Conservation (phyloP, 2,329 filamentous ascomycete species). For the Colletotrichum kahawae region DNA sequence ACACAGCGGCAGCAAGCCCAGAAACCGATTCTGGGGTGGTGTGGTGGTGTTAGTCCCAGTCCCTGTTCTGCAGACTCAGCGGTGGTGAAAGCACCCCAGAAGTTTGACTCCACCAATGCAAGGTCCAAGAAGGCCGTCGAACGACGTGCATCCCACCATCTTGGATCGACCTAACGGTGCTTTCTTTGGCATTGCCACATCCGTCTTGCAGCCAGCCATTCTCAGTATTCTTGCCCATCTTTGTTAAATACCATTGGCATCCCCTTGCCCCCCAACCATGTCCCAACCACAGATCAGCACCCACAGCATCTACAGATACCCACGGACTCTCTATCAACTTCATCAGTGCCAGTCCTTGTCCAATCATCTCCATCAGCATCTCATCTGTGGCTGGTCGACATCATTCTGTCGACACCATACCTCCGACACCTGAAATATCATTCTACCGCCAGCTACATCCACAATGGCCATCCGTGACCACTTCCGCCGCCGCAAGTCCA, state of each 20-base stretch:
- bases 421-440: not conserved
- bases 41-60: not conserved
- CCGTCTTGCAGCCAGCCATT: not conserved
- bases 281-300: not conserved
- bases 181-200: slow-evolving; percentile 8
- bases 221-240: not conserved
- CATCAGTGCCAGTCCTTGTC: not conserved
- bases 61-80: not conserved
- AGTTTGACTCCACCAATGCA: not conserved
- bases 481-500: slow-evolving; percentile 45
- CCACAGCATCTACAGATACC: not conserved
- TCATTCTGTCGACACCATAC: not conserved
- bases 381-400: not conserved
- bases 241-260: slow-evolving; percentile 5
- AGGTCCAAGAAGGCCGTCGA: not conserved
- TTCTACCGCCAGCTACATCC: not conserved
- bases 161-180: slow-evolving; percentile 8
- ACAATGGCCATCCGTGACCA: slow-evolving; percentile 48
- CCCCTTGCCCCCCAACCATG: not conserved
- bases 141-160: slow-evolving; percentile 2
- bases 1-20: not conserved
- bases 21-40: not conserved
- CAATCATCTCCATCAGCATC: not conserved
- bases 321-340: not conserved
- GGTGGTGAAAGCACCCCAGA: not conserved